Percentiles rank a stretch among this genome's conserved stretches.
These are phyloP conservation scores for Podaxis sp. DNA, from an alignment of 768 basidiomycete genomes.

Conservation along the genomic window DNA sequence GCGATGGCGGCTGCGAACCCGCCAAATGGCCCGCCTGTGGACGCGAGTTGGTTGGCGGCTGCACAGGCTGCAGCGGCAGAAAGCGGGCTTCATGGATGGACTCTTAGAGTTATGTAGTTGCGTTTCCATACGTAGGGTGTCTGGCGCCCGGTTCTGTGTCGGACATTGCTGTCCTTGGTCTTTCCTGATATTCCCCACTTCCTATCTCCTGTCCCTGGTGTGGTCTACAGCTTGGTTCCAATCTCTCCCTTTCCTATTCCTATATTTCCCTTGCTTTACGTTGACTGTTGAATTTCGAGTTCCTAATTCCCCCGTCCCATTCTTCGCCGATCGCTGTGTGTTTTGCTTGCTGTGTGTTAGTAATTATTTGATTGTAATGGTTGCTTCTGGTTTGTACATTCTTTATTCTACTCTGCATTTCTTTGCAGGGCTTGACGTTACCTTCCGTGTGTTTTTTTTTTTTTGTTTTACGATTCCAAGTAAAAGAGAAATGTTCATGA, in stretches of 20 bases:
- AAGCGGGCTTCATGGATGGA: slow-evolving; percentile 74
- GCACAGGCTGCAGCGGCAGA: slow-evolving; percentile 70
- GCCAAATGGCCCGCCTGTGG: slow-evolving; percentile 47
- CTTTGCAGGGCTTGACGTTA: slow-evolving; percentile 26
- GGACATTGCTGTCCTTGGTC: background rate
- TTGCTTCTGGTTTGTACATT: slow-evolving; percentile 22
- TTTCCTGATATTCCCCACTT: background rate
- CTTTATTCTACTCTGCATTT: slow-evolving; percentile 19
- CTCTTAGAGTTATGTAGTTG: slow-evolving; percentile 70
- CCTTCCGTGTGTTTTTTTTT: slow-evolving; percentile 23
- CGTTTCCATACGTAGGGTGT: background rate
- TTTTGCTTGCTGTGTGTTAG: slow-evolving; percentile 17
- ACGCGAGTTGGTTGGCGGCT: slow-evolving; percentile 72
- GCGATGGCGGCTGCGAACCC: slow-evolving; percentile 44
- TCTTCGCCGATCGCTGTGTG: slow-evolving; percentile 8
- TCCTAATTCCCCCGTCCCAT: background rate
- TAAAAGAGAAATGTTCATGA: slow-evolving; percentile 16
- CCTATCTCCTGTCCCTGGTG: background rate
- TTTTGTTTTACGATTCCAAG: slow-evolving; percentile 21
- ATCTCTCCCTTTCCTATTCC: slow-evolving; percentile 18
- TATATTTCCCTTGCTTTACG: slow-evolving; percentile 1
- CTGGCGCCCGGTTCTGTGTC: background rate
- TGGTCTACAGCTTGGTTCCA: slow-evolving; percentile 5
- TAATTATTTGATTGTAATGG: slow-evolving; percentile 22
- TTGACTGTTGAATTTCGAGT: background rate